Evolutionary conservation across 352 stramenopile genomes (phyloP).

Genomic region (Globisporangium orthogonon): DNA sequence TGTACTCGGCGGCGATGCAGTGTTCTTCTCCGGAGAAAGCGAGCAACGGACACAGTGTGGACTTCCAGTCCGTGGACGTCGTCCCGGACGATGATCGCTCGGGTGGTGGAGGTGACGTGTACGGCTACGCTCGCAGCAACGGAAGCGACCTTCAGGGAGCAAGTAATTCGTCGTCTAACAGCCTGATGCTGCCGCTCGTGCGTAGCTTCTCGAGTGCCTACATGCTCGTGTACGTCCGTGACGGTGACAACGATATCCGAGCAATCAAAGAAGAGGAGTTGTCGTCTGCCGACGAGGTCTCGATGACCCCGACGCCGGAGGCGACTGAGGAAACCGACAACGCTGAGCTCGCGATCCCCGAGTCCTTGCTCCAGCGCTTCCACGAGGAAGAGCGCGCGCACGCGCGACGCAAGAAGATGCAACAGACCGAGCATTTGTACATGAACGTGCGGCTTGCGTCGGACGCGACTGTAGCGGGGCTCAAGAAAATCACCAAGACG

Average conservation of each 20-base stretch:
- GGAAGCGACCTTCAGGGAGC: constrained; percentile 3
- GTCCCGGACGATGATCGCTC: constrained; percentile 16
- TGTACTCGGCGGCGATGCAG: constrained; percentile 51
- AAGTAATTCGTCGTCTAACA: constrained; percentile 12
- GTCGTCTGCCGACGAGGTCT: neutral
- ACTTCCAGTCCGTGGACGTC: constrained; percentile 36
- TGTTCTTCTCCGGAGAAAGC: constrained; percentile 39
- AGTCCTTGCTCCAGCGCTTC: constrained; percentile 54
- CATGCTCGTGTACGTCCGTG: constrained; percentile 86
- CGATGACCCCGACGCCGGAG: neutral
- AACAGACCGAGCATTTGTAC: constrained; percentile 80
- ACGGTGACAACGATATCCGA: constrained; percentile 64
- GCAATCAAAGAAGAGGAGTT: constrained; percentile 20
- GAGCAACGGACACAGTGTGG: constrained; percentile 17
- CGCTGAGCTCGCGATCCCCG: constrained; percentile 38
- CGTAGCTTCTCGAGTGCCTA: constrained; percentile 81
- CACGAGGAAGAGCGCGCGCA: constrained; percentile 71
- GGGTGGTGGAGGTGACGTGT: constrained; percentile 16
- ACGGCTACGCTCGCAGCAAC: constrained; percentile 33
- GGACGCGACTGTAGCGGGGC: constrained; percentile 51
- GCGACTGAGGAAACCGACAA: neutral
- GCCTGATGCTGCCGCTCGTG: constrained; percentile 45
- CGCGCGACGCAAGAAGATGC: constrained; percentile 62
- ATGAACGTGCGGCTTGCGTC: constrained; percentile 77
- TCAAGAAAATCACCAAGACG: constrained; percentile 72